Base-by-base conservation (phyloP, 2,329 filamentous ascomycete species). In the Fusarium albosuccineum region DNA sequence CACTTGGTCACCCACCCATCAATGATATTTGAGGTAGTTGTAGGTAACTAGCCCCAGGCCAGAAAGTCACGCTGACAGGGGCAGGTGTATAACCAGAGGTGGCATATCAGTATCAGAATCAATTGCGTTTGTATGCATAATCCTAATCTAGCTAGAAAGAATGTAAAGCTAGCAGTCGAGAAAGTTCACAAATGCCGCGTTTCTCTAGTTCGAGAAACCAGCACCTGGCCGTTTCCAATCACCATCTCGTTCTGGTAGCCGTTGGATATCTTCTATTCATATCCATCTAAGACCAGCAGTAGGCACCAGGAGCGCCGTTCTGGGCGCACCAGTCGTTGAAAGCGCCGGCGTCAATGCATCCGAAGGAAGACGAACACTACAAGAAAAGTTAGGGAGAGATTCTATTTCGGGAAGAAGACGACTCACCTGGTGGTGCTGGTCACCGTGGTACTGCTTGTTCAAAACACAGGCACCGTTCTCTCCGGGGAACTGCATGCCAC, bases 371-470 rank as follows among this genome's bases (percentile, higher is more conserved):
- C 4, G 44, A 48, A 29, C 44, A 48, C 44, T 40, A 10, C 3
- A 22, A 22, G 17, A 22, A 22, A 22, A 22, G 3, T 22, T 22
- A 22, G 17, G 2, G 17, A 22, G 17, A 22, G 17, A 22, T 22
- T 22, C 17, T 22, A 22, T 22, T 22, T 22, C 17, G 3, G 17
- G 17, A 4, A 22, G 2, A 16, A 16, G 33, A 33, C 11, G 22
- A 48, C 44, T 16, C 44, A 30, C 44, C 44, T 48, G 44, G 44
- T 48, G 44, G 44, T 48, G 44, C 27, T 48, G 29, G 14, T 48
- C 27, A 16, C 44, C 44, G 14, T 48, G 44, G 27, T 48, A 48
- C 27, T 48, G 16, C 44, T 48, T 48, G 27, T 48, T 48, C 13
- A 33, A 14, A n/a, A 10, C 27, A 14, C 44, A 48, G 3, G 30